Conservation (phyloP, 768 basidiomycete genomes). For the Mycena sanguinolenta region DNA sequence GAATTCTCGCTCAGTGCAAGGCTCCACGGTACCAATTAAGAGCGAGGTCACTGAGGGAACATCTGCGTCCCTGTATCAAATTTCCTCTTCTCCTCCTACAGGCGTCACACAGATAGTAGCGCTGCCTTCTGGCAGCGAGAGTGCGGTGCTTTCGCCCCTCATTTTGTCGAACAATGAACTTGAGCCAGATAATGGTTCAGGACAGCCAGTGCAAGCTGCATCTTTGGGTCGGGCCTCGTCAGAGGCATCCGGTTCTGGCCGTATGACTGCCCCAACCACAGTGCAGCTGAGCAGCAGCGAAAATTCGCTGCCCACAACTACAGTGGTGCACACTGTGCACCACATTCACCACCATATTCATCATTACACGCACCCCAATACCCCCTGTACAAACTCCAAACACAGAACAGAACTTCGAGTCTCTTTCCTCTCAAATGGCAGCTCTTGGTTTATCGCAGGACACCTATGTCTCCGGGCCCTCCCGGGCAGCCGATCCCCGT, state of each 20-base stretch:
- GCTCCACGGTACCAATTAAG: not conserved
- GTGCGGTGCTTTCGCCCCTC: conserved; percentile 13
- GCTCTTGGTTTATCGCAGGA: conserved; percentile 8
- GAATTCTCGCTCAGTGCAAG: not conserved
- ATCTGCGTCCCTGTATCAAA: not conserved
- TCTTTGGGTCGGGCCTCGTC: conserved; percentile 5
- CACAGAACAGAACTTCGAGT: not conserved
- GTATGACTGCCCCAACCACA: not conserved
- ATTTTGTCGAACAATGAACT: conserved; percentile 4
- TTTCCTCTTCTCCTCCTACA: conserved; percentile 18
- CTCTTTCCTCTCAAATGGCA: not conserved
- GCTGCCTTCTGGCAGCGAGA: conserved; percentile 1
- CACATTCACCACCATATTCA: not conserved
- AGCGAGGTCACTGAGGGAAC: not conserved
- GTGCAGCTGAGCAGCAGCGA: conserved; percentile 1
- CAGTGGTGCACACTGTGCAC: not conserved
- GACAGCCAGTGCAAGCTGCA: not conserved
- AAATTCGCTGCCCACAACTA: not conserved
- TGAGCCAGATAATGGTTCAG: not conserved
- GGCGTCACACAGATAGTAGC: conserved; percentile 4
- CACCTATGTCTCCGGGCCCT: not conserved
- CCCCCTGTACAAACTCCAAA: not conserved
- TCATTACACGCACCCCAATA: not conserved
- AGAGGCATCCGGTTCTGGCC: not conserved
- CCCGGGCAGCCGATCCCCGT: conserved; percentile 23